Conservation (phyloP, 1,139 yeast genomes). For the Diutina siamensis region DNA sequence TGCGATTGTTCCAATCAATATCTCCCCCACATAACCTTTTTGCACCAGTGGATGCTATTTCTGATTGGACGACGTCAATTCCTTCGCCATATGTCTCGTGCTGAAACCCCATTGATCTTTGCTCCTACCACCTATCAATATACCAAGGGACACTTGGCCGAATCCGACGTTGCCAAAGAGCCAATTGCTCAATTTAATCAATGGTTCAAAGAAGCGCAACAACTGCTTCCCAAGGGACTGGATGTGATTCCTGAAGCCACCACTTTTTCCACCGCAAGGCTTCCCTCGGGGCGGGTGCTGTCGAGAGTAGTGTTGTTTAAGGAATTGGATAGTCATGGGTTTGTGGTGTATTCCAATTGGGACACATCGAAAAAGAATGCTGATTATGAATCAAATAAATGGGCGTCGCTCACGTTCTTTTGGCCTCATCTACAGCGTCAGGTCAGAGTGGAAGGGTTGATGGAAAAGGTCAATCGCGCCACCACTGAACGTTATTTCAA, state of each 20-base stretch:
- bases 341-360: slow-evolving; percentile 90
- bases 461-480: slow-evolving; percentile 63
- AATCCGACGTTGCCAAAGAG: slow-evolving; percentile 36
- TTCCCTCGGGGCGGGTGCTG: slow-evolving; percentile 83
- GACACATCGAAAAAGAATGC: slow-evolving; percentile 67
- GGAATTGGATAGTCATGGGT: slow-evolving; percentile 77
- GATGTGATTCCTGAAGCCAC: slow-evolving; percentile 60
- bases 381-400: slow-evolving; percentile 61
- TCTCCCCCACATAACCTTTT: background rate
- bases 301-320: slow-evolving; percentile 68
- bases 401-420: slow-evolving; percentile 80
- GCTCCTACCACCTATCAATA: slow-evolving; percentile 91
- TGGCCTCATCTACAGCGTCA: slow-evolving; percentile 90
- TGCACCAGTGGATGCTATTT: background rate
- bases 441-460: slow-evolving; percentile 81
- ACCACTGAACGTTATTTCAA: slow-evolving; percentile 69
- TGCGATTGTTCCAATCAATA: too few species aligned
- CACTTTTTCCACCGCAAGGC: slow-evolving; percentile 72
- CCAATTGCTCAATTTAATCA: slow-evolving; percentile 71
- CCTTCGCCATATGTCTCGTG: slow-evolving; percentile 1
- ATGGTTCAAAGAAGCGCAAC: slow-evolving; percentile 81
- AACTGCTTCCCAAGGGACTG: slow-evolving; percentile 33
- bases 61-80: background rate
- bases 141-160: slow-evolving; percentile 51
- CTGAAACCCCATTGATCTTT: slow-evolving; percentile 27